phyloP scores from a whole-genome alignment of 2,329 filamentous ascomycete genomes.

The Nemania abortiva region DNA sequence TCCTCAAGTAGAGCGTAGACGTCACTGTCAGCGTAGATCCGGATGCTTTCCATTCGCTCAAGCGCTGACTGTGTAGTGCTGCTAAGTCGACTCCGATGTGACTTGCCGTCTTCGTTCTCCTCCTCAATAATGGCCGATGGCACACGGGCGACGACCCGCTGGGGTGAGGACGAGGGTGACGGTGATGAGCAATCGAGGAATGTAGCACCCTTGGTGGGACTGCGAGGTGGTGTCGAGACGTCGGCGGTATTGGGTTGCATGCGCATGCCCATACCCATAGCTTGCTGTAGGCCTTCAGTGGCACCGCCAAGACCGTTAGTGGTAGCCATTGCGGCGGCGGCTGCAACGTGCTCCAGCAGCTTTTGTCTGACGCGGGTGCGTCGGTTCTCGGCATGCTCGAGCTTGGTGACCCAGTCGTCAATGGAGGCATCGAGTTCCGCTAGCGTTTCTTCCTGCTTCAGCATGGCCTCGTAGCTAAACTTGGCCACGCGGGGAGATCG shows the following conservation, averaged over 20 bases:
- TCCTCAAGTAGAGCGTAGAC: constrained; percentile 75
- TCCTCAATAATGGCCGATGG: constrained; percentile 68
- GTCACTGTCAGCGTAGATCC: constrained; percentile 75
- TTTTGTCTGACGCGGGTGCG: constrained; percentile 81
- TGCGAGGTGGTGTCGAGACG: constrained; percentile 69
- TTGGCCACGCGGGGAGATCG: constrained; percentile 76
- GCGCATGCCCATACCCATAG: constrained; percentile 46
- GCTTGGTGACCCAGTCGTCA: constrained; percentile 82
- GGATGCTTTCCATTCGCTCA: constrained; percentile 69
- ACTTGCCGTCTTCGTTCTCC: constrained; percentile 56
- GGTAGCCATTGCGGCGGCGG: constrained; percentile 68
- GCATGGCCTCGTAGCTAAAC: constrained; percentile 79
- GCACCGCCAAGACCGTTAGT: constrained; percentile 50
- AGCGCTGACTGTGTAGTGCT: constrained; percentile 47
- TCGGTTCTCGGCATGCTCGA: constrained; percentile 84
- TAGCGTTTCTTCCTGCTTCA: constrained; percentile 84
- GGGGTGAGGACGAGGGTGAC: constrained; percentile 61
- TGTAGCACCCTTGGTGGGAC: constrained; percentile 63
- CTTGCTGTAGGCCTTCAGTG: constrained; percentile 58
- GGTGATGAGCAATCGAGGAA: constrained; percentile 48
- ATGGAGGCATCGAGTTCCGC: constrained; percentile 82
- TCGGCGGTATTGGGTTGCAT: constrained; percentile 55
- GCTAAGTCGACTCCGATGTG: constrained; percentile 41
- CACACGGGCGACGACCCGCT: constrained; percentile 65
- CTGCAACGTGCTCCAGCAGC: constrained; percentile 83